phyloP scores from a whole-genome alignment of 1,284 basidiomycete species.

The Trichosporon sp. region DNA sequence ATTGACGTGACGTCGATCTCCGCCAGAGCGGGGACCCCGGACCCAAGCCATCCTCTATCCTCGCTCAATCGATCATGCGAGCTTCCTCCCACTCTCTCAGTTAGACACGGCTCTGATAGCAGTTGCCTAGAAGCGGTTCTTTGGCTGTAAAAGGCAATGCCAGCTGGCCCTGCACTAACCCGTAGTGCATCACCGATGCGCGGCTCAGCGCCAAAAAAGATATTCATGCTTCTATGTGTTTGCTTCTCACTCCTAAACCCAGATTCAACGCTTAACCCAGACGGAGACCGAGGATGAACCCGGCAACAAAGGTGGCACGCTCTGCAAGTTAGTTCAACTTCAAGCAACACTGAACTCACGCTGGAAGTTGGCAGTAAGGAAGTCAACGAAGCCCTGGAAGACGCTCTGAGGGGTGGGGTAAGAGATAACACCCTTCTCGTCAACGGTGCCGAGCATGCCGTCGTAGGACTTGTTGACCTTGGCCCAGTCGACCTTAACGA shows the following conservation, averaged over 20 bases:
- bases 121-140: no score
- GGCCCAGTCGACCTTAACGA: slow-evolving; percentile 78
- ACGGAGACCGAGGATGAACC: slow-evolving; percentile 53
- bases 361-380: slow-evolving; percentile 90
- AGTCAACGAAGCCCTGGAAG: slow-evolving; percentile 71
- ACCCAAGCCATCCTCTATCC: neutral
- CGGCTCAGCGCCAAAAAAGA: neutral
- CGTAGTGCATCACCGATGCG: no score
- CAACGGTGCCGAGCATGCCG: slow-evolving; percentile 62
- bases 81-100: neutral
- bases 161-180: no score
- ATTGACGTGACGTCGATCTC: neutral
- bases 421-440: slow-evolving; percentile 55
- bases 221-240: neutral
- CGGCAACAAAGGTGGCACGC: slow-evolving; percentile 55
- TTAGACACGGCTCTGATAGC: no score
- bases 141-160: no score
- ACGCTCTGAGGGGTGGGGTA: slow-evolving; percentile 63
- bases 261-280: slow-evolving; percentile 45
- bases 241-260: neutral
- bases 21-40: neutral
- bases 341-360: slow-evolving; percentile 49
- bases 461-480: slow-evolving; percentile 60
- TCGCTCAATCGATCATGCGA: neutral
- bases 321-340: slow-evolving; percentile 28